Evolutionary conservation across 2,329 filamentous ascomycete species (phyloP).

Genomic region (Penicillium sp.): DNA sequence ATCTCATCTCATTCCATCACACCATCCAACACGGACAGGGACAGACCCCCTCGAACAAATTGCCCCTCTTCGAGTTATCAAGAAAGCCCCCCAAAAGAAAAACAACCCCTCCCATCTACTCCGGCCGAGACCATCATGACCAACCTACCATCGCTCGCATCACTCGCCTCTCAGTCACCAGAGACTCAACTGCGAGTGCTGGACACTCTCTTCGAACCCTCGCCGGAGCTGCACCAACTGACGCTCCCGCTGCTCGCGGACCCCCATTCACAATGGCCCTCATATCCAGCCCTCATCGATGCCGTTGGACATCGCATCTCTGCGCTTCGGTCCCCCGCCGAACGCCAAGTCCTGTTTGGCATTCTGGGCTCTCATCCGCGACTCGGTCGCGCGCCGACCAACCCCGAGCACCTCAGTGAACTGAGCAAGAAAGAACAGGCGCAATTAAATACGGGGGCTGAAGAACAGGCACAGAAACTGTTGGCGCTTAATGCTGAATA

Average conservation of each 20-base stretch:
- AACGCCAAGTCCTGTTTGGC: slow-evolving; percentile 56
- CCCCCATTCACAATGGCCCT: slow-evolving; percentile 48
- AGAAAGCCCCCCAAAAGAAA: neutral
- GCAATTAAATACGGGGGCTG: slow-evolving; percentile 55
- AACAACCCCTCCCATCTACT: neutral
- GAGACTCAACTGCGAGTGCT: slow-evolving; percentile 52
- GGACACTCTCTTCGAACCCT: slow-evolving; percentile 81
- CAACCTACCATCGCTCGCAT: slow-evolving; percentile 53
- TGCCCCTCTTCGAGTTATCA: neutral
- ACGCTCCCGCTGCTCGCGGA: slow-evolving; percentile 60
- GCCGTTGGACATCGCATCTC: slow-evolving; percentile 59
- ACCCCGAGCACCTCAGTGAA: slow-evolving; percentile 60
- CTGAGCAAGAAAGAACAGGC: slow-evolving; percentile 79
- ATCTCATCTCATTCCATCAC: slow-evolving; percentile 1
- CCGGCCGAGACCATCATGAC: slow-evolving; percentile 16
- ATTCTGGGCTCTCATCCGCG: slow-evolving; percentile 79
- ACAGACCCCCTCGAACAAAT: neutral
- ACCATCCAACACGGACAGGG: neutral
- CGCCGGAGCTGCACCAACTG: slow-evolving; percentile 64
- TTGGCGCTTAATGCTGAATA: slow-evolving; percentile 67
- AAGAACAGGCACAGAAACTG: slow-evolving; percentile 48
- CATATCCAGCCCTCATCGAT: slow-evolving; percentile 65
- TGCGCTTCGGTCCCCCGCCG: slow-evolving; percentile 48
- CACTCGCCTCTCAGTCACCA: slow-evolving; percentile 52
- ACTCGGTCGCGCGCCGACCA: slow-evolving; percentile 55